A percentile compares a stretch with the other conserved stretches of the same genome.
These are phyloP conservation scores for Quillaja saponaria DNA, from an alignment of 306 rosid species.

Conservation along the genomic window DNA sequence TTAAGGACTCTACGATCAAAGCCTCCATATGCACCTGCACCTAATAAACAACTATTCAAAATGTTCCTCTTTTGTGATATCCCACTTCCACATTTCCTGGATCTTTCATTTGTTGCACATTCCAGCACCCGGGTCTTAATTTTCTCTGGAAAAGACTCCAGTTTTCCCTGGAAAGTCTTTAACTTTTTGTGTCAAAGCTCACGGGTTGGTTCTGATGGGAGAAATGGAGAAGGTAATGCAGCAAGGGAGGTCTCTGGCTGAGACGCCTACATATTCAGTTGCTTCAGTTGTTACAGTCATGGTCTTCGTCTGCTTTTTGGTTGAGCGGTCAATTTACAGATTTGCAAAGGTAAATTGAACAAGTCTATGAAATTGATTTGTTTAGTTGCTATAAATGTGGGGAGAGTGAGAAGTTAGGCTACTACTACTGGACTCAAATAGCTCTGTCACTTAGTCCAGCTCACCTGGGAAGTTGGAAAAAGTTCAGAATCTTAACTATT, in stretches of 20 bases:
- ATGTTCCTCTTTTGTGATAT: slow-evolving; percentile 29
- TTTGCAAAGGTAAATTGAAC: slow-evolving; percentile 63
- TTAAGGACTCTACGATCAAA: slow-evolving; percentile 29
- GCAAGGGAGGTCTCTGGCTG: slow-evolving; percentile 72
- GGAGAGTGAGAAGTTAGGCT: background rate
- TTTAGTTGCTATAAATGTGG: slow-evolving; percentile 3
- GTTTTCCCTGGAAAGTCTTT: slow-evolving; percentile 25
- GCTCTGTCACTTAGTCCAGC: background rate
- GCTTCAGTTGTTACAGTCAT: slow-evolving; percentile 86
- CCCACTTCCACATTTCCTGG: slow-evolving; percentile 50
- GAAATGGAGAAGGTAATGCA: slow-evolving; percentile 45
- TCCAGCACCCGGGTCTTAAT: slow-evolving; percentile 16
- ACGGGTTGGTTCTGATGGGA: slow-evolving; percentile 26
- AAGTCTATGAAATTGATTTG: background rate
- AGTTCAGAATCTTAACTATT: background rate
- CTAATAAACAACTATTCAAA: slow-evolving; percentile 22
- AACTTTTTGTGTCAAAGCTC: slow-evolving; percentile 24
- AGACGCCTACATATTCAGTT: slow-evolving; percentile 94
- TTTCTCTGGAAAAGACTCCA: slow-evolving; percentile 18
- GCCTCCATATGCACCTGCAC: slow-evolving; percentile 39
- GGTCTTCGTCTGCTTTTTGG: slow-evolving; percentile 81
- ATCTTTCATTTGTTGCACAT: slow-evolving; percentile 33
- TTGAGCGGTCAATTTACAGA: slow-evolving; percentile 77
- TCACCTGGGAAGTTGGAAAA: background rate
- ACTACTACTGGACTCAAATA: background rate